Evolutionary conservation across 73 alveolate genomes (phyloP), one percentile per base, ranked within the genome.

Genomic region (Paramecium bursaria): DNA sequence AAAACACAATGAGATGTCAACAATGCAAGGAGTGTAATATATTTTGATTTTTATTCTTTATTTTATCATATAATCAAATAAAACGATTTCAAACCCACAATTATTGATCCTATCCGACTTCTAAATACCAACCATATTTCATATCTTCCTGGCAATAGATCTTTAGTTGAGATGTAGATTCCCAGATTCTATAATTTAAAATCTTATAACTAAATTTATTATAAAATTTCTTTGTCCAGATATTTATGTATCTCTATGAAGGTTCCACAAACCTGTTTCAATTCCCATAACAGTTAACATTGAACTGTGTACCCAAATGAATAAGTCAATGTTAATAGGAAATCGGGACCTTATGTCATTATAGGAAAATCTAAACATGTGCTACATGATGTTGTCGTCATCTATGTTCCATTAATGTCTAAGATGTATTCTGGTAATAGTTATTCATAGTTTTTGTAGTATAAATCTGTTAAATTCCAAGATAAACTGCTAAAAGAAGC

Each of bases 41-140:
- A 31, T 67, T 67, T 67, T 67, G 82, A 67, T n/a, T n/a, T n/a
- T n/a, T n/a, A n/a, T n/a, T n/a, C n/a, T n/a, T n/a, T n/a, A n/a
- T n/a, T n/a, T n/a, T n/a, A n/a, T n/a, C n/a, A n/a, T n/a, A n/a
- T n/a, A n/a, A n/a, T n/a, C n/a, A n/a, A n/a, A n/a, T 35, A 67
- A 67, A 67, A 67, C 21, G 82, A 27, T 67, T 67, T 31, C 53
- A 67, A 53, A 33, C 21, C 33, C 21, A 39, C 13, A 33, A 67
- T 67, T 13, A 67, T 57, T 30, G 60, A 67, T 15, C 82, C 82
- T 25, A 67, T 35, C 44, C 50, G 33, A 67, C 82, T 67, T 13
- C 82, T 42, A 15, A 67, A 35, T 4, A 42, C 55, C 17, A 67
- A 22, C 82, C 82, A 67, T 1, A 67, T 67, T 42, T 67, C 53